Evolutionary conservation across 2,329 filamentous ascomycete genomes (phyloP).

Genomic region (Ceratocystis cubensis): DNA sequence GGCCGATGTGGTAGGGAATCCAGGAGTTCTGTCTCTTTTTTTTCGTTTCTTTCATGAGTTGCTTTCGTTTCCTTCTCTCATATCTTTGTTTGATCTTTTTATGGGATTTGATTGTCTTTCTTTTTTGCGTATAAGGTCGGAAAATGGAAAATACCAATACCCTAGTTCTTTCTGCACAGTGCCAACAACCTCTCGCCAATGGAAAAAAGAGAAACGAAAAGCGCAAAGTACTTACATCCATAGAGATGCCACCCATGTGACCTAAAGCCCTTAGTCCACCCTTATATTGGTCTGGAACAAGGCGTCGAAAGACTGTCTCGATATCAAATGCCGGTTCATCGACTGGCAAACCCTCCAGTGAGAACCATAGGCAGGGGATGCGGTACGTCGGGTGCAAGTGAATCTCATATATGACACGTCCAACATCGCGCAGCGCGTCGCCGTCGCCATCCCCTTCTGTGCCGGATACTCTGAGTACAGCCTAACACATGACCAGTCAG

Average conservation of each 20-base stretch:
- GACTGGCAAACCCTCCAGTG: constrained; percentile 44
- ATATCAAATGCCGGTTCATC: constrained; percentile 47
- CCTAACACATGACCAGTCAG: constrained; percentile 22
- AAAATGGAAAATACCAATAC: constrained; percentile 13
- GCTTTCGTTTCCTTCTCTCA: not conserved
- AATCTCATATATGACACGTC: constrained; percentile 57
- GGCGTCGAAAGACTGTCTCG: constrained; percentile 55
- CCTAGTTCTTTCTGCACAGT: constrained; percentile 12
- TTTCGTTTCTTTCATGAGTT: constrained; percentile 13
- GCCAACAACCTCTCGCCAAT: not conserved
- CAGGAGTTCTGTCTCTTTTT: constrained; percentile 21
- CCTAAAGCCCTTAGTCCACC: constrained; percentile 47
- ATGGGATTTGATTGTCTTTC: not conserved
- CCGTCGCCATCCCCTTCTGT: constrained; percentile 4
- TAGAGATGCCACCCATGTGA: constrained; percentile 60
- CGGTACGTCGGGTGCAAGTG: constrained; percentile 63
- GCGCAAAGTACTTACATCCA: constrained; percentile 48
- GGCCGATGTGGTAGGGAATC: not conserved
- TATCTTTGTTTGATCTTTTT: not conserved
- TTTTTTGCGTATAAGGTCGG: constrained; percentile 5
- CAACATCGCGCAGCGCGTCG: constrained; percentile 26
- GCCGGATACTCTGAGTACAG: constrained; percentile 4
- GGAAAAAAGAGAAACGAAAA: constrained; percentile 19
- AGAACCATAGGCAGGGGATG: constrained; percentile 66
- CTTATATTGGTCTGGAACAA: constrained; percentile 57